phyloP scores from a whole-genome alignment of 768 basidiomycete genomes.

The Mycena belliarum region DNA sequence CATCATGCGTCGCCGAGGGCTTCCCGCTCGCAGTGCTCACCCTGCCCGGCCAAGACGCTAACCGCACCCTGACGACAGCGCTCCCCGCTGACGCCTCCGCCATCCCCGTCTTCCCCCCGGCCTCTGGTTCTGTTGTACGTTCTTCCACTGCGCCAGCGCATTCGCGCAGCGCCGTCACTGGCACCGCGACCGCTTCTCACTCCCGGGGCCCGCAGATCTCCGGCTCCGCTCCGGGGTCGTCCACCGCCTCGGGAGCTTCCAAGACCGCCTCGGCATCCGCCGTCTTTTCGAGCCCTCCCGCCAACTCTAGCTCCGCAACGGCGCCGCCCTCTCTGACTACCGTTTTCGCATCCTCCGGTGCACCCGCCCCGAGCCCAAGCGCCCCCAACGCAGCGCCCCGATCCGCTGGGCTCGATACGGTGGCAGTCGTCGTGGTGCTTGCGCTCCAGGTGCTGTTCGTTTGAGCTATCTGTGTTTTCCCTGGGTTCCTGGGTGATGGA shows the following conservation, averaged over 20 bases:
- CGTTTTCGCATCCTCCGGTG: background rate
- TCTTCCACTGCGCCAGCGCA: background rate
- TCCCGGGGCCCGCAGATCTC: background rate
- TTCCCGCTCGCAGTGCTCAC: conserved; percentile 28
- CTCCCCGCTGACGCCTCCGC: conserved; percentile 24
- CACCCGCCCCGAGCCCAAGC: background rate
- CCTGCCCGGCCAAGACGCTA: conserved; percentile 32
- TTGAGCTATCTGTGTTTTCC: background rate
- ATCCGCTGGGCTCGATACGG: background rate
- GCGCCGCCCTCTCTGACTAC: background rate
- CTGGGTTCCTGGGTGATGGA: background rate
- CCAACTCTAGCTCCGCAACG: background rate
- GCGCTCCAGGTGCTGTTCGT: background rate
- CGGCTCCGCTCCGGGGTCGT: background rate
- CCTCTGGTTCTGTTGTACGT: conserved; percentile 8
- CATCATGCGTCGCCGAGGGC: conserved; percentile 25
- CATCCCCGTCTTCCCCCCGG: conserved; percentile 24
- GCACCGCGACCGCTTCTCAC: background rate
- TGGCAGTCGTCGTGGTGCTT: background rate
- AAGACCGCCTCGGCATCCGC: background rate
- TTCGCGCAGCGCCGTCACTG: background rate
- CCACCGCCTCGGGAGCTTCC: background rate
- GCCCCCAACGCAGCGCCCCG: background rate
- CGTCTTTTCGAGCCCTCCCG: background rate
- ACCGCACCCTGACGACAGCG: conserved; percentile 22